These are phyloP conservation scores for Periconia sp. DNA, from an alignment of 2,329 filamentous ascomycete genomes.

Conservation along the genomic window DNA sequence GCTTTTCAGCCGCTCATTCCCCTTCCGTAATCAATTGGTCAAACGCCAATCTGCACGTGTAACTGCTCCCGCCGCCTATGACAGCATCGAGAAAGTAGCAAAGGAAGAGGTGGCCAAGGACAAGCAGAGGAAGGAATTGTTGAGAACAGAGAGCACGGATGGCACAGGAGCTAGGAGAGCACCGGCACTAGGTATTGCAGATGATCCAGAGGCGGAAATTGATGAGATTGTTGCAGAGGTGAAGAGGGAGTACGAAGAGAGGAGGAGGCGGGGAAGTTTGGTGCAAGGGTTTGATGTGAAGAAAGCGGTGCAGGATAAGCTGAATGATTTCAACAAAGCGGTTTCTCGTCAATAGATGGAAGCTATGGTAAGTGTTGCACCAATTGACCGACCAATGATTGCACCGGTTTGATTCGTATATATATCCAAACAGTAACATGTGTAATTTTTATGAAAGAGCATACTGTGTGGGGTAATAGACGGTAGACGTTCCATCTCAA, in stretches of 20 bases:
- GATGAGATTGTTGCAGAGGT: constrained; percentile 79
- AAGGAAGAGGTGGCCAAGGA: constrained; percentile 39
- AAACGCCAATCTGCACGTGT: constrained; percentile 31
- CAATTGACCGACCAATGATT: no score
- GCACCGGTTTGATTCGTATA: no score
- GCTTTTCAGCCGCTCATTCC: constrained; percentile 81
- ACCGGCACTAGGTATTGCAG: constrained; percentile 75
- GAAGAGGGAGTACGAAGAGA: constrained; percentile 68
- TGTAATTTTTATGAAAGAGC: no score
- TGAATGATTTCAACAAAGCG: constrained; percentile 27
- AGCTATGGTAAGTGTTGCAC: no score
- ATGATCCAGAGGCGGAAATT: constrained; percentile 73
- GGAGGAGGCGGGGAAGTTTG: constrained; percentile 49
- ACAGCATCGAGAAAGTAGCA: constrained; percentile 32
- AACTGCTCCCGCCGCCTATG: constrained; percentile 18
- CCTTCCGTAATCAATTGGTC: constrained; percentile 51
- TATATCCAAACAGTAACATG: no score
- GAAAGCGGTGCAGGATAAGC: constrained; percentile 39
- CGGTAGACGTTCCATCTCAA: no score
- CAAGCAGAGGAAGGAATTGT: constrained; percentile 31
- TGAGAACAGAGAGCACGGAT: constrained; percentile 60
- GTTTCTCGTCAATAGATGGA: not conserved
- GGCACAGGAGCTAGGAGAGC: constrained; percentile 52
- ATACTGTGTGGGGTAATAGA: no score
- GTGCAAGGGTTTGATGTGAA: constrained; percentile 39